Conservation (phyloP, 805 yeast species). For the Metschnikowia vanudenii region DNA sequence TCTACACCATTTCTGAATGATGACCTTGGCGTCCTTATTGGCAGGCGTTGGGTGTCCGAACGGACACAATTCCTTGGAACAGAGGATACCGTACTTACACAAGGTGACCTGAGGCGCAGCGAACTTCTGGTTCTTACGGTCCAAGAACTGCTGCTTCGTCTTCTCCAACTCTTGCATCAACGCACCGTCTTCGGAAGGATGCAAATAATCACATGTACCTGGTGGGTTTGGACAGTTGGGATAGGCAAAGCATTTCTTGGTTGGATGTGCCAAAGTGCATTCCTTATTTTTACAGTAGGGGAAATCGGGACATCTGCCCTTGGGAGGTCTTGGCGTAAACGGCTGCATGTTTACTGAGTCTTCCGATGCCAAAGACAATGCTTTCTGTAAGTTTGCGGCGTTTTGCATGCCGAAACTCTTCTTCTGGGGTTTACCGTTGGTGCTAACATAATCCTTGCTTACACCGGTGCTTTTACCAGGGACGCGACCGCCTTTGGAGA, state of each 20-base stretch:
- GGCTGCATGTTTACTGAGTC: conserved; percentile 26
- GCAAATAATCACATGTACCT: conserved; percentile 80
- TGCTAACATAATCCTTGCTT: conserved; percentile 19
- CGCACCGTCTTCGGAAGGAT: conserved; percentile 81
- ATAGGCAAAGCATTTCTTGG: conserved; percentile 67
- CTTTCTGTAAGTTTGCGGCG: conserved; percentile 42
- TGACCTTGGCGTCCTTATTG: conserved; percentile 68
- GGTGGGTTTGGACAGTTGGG: conserved; percentile 78
- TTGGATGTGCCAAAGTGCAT: conserved; percentile 79
- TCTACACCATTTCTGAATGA: conserved; percentile 72
- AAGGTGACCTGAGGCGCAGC: conserved; percentile 38
- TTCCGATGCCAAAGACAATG: conserved; percentile 33
- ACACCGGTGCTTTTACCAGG: conserved; percentile 18
- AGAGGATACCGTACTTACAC: conserved; percentile 75
- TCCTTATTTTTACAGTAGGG: conserved; percentile 70
- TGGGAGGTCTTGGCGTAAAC: conserved; percentile 48
- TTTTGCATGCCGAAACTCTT: conserved; percentile 38
- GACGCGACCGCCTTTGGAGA: conserved; percentile 6
- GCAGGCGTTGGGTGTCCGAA: conserved; percentile 93
- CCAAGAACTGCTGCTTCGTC: conserved; percentile 50
- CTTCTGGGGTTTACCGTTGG: conserved; percentile 12
- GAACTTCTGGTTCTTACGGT: conserved; percentile 33
- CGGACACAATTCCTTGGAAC: conserved; percentile 78
- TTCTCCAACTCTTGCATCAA: conserved; percentile 67
- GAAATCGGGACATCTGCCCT: conserved; percentile 66